These are phyloP conservation scores for Thielaviopsis punctulata DNA, from an alignment of 2,329 filamentous ascomycete species.

Conservation along the genomic window DNA sequence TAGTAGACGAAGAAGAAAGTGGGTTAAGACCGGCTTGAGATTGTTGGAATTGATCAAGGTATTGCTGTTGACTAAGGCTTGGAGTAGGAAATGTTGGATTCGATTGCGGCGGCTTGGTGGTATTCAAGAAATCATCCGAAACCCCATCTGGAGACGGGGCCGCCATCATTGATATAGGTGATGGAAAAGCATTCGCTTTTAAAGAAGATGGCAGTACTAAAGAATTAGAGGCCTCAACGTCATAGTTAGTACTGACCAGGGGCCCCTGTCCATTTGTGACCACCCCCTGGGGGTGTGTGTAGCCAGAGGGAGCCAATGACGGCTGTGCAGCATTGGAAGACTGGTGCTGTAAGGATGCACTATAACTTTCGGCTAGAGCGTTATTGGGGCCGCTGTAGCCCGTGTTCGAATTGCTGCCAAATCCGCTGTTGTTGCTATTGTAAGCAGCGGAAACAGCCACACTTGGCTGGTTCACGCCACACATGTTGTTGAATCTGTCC, in stretches of 20 bases:
- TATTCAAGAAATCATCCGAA: background rate
- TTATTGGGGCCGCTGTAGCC: background rate
- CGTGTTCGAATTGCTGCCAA: background rate
- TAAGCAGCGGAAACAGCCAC: background rate
- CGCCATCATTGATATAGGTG: slow-evolving; percentile 10
- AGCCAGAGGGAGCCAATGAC: slow-evolving; percentile 1
- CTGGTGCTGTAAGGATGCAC: background rate
- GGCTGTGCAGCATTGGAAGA: background rate
- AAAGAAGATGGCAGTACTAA: background rate
- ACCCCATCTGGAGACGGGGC: slow-evolving; percentile 4
- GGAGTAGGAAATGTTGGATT: background rate
- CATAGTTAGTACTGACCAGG: slow-evolving; percentile 3
- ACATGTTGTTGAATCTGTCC: background rate
- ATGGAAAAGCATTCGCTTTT: slow-evolving; percentile 4
- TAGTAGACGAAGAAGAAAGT: background rate
- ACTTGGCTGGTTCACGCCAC: background rate
- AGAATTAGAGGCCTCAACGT: slow-evolving; percentile 6
- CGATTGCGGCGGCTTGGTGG: slow-evolving; percentile 6
- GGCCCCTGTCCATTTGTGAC: background rate
- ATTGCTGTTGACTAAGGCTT: background rate
- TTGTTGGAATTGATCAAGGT: background rate
- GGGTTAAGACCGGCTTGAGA: background rate
- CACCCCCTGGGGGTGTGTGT: slow-evolving; percentile 1
- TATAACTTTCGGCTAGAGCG: slow-evolving; percentile 1
- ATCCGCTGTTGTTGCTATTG: background rate